Evolutionary conservation across 345 rosid species (phyloP), one percentile per base, ranked within the genome.

Genomic region (Citrus glauca): DNA sequence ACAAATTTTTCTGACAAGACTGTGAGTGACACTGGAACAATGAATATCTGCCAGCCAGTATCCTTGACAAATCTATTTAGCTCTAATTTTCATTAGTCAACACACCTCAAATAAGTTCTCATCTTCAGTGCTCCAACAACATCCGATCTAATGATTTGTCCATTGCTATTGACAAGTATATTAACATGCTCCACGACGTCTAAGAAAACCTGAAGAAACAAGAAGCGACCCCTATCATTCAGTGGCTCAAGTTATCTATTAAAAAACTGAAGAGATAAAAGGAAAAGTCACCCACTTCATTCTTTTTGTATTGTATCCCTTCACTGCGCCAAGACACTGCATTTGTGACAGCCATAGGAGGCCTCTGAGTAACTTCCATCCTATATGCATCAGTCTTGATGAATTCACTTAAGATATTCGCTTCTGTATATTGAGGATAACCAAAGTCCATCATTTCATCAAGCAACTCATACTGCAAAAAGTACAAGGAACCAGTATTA

Each of bases 391-490:
- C 97, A 4, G 98, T 96, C 90, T 94, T 94, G 81, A 96, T 96
- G 80, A 96, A 96, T 81, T 96, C 99, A 68, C 99, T 89, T 70
- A 96, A 91, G 70, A 94, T 94, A 77, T 77, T 94, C 60, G 99
- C 99, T 78, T 94, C 98, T 0, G 98, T 96, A 76, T 86, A 92
- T 80, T 96, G 97, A 82, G 99, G 97, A 83, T 90, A 96, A 72
- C 98, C 98, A 72, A 92, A 96, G 88, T 96, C 98, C 99, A 96
- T 94, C 89, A 96, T 96, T 88, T 96, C 98, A 79, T 96, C 99
- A 77, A 96, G 99, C 80, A 96, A 84, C 90, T 96, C 99, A 61
- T 94, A 96, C 97, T 96, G 92, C 74, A 72, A 87, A 64, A 30
- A 45, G n/a, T 69, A 84, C n/a, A 66, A 63, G 19, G 75, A 81